Evolutionary conservation across 2,329 filamentous ascomycete genomes (phyloP), one percentile per base, ranked within the genome.

Genomic region (Aspergillus ibericus): DNA sequence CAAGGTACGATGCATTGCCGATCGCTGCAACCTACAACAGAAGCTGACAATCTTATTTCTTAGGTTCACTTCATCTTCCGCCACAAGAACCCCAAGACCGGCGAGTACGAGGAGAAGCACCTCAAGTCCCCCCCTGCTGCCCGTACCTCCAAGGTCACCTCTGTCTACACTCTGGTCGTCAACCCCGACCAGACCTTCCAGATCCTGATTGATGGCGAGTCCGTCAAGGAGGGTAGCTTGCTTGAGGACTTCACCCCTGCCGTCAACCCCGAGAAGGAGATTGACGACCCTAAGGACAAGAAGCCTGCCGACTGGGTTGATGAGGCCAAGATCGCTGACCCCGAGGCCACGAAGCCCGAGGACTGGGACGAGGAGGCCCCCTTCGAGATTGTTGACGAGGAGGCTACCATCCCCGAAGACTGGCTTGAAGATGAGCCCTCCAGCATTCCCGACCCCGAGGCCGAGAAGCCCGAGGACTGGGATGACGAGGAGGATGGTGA

Each of bases 41-140:
- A 42, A 16, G n/a, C 57, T 63, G 47, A 59, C 40, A n/a, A 64
- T 73, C 53, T 34, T n/a, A 22, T 22, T 42, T 20, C 35, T 53
- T 50, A 85, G 83, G 86, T 88, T 61, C 86, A 88, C 79, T 96
- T 99, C 83, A 99, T 99, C 79, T 96, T 99, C 88, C 95, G 96
- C 81, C 95, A 99, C 90, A 99, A 98, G 91, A 99, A 98, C 87
- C 95, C 95, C 76, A 97, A 96, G 90, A 97, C 92, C 48, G 93
- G 93, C 82, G 92, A 97, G 80, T 99, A 99, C 74, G 93, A 99
- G 86, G 95, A 99, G 90, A 99, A 99, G 89, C 95, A 99, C 81
- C 85, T 99, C 65, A 87, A 85, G 75, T 85, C 85, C 70, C 89
- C 93, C 65, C 93, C 95, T 62, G 84, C 88, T 59, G 93, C 93